These are phyloP conservation scores for Carallia pectinifolia DNA, from an alignment of 345 rosid genomes.

Conservation along the genomic window DNA sequence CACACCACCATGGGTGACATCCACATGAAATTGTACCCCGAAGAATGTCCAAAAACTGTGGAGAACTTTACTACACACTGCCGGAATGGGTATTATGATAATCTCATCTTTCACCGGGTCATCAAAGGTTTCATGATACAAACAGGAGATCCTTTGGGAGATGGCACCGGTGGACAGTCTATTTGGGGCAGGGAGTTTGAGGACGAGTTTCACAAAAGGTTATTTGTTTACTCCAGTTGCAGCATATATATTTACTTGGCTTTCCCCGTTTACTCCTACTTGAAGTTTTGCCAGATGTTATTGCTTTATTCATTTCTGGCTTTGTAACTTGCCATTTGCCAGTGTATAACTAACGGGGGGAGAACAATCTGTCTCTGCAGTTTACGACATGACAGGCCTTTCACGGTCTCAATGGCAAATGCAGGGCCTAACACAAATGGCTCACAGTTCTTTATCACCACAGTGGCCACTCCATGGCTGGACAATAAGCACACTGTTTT, in stretches of 20 bases:
- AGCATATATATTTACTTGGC: background rate
- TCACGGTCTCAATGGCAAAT: slow-evolving; percentile 93
- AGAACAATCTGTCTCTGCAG: slow-evolving; percentile 41
- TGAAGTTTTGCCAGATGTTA: background rate
- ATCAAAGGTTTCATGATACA: slow-evolving; percentile 98
- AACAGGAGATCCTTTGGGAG: slow-evolving; percentile 98
- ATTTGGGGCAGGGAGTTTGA: slow-evolving; percentile 99
- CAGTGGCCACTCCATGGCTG: slow-evolving; percentile 98
- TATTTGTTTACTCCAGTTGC: slow-evolving; percentile 6
- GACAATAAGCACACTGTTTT: slow-evolving; percentile 96
- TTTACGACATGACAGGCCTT: slow-evolving; percentile 90
- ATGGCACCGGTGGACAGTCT: slow-evolving; percentile 99
- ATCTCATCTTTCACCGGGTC: slow-evolving; percentile 91
- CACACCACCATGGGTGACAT: slow-evolving; percentile 95
- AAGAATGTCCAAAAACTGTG: slow-evolving; percentile 98
- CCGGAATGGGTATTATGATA: slow-evolving; percentile 91
- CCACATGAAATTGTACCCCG: slow-evolving; percentile 90
- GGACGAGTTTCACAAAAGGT: slow-evolving; percentile 99
- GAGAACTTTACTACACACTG: slow-evolving; percentile 98
- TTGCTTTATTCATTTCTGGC: background rate
- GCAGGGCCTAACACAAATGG: slow-evolving; percentile 93
- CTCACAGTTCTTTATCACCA: slow-evolving; percentile 90
- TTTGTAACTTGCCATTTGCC: background rate
- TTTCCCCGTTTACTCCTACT: background rate
- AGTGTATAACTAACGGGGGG: slow-evolving; percentile 10